Evolutionary conservation across 176 grass and related monocot species (phyloP).

Genomic region (Paspalum vaginatum): DNA sequence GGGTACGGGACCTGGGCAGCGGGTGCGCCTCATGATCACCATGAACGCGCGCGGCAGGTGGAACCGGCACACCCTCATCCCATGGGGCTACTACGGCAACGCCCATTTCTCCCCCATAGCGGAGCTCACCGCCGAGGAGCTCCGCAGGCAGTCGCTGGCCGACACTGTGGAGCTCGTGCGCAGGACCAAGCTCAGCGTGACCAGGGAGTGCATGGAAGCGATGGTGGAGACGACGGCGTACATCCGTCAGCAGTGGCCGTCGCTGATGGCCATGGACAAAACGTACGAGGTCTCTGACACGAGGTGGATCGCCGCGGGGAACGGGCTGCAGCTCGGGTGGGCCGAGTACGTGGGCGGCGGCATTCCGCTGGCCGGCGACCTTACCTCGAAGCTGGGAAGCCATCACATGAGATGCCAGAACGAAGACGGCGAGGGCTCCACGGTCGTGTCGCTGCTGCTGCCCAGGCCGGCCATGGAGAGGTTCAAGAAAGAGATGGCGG

Average conservation of each 20-base stretch:
- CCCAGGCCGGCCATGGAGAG: slow-evolving; percentile 22
- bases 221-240: slow-evolving; percentile 30
- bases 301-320: slow-evolving; percentile 17
- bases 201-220: not conserved
- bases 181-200: slow-evolving; percentile 28
- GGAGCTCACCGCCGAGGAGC: slow-evolving; percentile 9
- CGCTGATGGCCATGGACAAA: slow-evolving; percentile 18
- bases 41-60: slow-evolving; percentile 50
- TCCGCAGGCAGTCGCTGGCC: not conserved
- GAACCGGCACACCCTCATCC: slow-evolving; percentile 29
- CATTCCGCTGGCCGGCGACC: slow-evolving; percentile 30
- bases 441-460: slow-evolving; percentile 33
- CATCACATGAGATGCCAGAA: slow-evolving; percentile 43
- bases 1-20: not conserved
- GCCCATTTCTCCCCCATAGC: slow-evolving; percentile 37
- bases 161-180: slow-evolving; percentile 35
- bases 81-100: slow-evolving; percentile 41
- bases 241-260: slow-evolving; percentile 23
- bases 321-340: slow-evolving; percentile 34
- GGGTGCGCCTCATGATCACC: slow-evolving; percentile 40
- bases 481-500: slow-evolving; percentile 37
- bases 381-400: slow-evolving; percentile 37
- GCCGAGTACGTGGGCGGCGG: slow-evolving; percentile 34
- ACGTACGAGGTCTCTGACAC: slow-evolving; percentile 44
- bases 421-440: slow-evolving; percentile 18